Percentiles rank a stretch among this genome's conserved stretches.
Conservation (phyloP, 768 basidiomycete species). For the Mycena indigotica region DNA sequence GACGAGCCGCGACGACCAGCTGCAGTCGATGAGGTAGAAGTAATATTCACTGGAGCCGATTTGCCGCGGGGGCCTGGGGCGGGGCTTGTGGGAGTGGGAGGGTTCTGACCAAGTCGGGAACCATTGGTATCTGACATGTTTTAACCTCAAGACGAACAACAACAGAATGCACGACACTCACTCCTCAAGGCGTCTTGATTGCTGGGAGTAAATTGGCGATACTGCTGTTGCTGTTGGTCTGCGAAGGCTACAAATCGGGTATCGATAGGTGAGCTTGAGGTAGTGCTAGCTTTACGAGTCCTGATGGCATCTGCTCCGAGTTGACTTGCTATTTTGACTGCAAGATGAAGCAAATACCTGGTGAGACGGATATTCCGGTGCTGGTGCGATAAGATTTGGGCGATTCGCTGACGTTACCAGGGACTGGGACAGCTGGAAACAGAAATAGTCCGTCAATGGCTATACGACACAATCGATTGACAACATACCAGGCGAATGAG, state of each 20-base stretch:
- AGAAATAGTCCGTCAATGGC: too few species aligned
- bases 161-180: neutral
- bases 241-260: conserved; percentile 13
- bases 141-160: neutral
- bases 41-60: neutral
- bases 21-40: conserved; percentile 4
- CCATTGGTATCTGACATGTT: conserved; percentile 1
- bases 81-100: neutral
- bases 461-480: conserved; percentile 6
- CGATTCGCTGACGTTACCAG: conserved; percentile 12
- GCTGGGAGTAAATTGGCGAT: conserved; percentile 1
- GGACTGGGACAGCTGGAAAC: conserved; percentile 5
- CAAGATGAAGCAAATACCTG: conserved; percentile 6
- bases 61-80: neutral
- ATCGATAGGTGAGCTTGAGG: neutral
- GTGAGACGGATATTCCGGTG: conserved; percentile 6
- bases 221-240: conserved; percentile 12
- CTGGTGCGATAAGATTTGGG: conserved; percentile 1
- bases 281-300: neutral
- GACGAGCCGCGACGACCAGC: neutral
- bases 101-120: conserved; percentile 15
- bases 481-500: conserved; percentile 16
- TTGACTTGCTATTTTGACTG: neutral
- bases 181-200: neutral
- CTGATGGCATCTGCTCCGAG: conserved; percentile 10